These are phyloP conservation scores for Quercus ilex DNA, from an alignment of 306 rosid genomes.

Conservation along the genomic window DNA sequence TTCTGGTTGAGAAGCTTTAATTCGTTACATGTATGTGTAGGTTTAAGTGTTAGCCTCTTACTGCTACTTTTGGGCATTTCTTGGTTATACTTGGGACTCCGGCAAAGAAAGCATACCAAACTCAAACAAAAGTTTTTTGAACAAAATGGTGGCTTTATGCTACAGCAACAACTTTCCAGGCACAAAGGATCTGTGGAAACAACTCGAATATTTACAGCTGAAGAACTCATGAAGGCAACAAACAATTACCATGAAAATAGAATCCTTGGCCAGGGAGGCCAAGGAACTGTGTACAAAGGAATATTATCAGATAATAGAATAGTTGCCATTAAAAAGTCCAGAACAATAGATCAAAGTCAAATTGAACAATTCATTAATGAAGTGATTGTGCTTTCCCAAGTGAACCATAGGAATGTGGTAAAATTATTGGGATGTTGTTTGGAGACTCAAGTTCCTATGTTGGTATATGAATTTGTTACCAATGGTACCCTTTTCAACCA, in stretches of 20 bases:
- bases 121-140: background rate
- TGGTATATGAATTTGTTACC: conserved; percentile 4
- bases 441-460: too few relatives aligned
- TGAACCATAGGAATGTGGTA: too few relatives aligned
- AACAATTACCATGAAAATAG: background rate
- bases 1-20: background rate
- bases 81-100: background rate
- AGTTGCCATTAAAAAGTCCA: conserved; percentile 17
- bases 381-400: too few relatives aligned
- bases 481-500: conserved; percentile 36
- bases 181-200: background rate
- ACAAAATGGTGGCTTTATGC: background rate
- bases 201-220: background rate
- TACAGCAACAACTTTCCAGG: background rate
- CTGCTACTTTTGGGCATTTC: background rate
- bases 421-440: too few relatives aligned
- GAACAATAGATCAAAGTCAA: background rate
- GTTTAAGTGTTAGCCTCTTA: background rate
- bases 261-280: conserved; percentile 13
- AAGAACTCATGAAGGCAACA: background rate
- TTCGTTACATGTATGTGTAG: background rate
- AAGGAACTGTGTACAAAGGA: conserved; percentile 15
- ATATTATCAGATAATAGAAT: background rate
- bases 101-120: background rate
- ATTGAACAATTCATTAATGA: background rate